Base-by-base conservation (phyloP, 257 asterid genomes). In the Mitragyna speciosa region DNA sequence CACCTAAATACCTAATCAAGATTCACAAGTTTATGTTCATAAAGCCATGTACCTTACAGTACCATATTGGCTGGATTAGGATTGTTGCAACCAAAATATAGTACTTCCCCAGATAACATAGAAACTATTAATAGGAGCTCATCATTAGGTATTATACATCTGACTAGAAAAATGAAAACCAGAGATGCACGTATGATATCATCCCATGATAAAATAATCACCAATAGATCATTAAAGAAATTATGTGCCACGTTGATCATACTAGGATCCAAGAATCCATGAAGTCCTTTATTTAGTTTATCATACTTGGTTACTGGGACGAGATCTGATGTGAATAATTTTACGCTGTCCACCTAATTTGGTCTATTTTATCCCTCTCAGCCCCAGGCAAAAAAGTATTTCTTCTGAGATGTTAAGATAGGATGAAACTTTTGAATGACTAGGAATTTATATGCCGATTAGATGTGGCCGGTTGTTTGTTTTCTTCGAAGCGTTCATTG, bases 1-100 rank as follows among this genome's bases (percentile, higher is more conserved):
- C 6, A 65, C 8, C 43, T 65, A 30, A 66, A 66, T 49, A 66
- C 81, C 85, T 61, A 54, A 36, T 82, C n/a, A 30, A 31, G 75
- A 63, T 80, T 47, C 69, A 77, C 78, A 56, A 2, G 78, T 65
- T 82, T 75, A 45, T 26, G 24, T 24, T 45, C 41, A 36, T 36
- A 84, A 79, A 47, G 65, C 41, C 12, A 11, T 76, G 12, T 8
- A 52, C 17, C 52, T 6, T 24, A 1, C 22, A 7, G 6, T 68
- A 15, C 26, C 33, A 78, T 28, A 67, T 77, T 16, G 61, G 47
- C 30, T 81, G 28, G 59, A 45, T 56, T 43, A 33, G 24, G n/a
- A 49, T 56, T 20, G 33, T 33, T 41, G 33, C 3, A 1, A 41
- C 15, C 28, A 36, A 39, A 28, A 12, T 31, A 30, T 30, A 12